phyloP scores from a whole-genome alignment of 495 filamentous ascomycete species.

The Platismatia glauca region DNA sequence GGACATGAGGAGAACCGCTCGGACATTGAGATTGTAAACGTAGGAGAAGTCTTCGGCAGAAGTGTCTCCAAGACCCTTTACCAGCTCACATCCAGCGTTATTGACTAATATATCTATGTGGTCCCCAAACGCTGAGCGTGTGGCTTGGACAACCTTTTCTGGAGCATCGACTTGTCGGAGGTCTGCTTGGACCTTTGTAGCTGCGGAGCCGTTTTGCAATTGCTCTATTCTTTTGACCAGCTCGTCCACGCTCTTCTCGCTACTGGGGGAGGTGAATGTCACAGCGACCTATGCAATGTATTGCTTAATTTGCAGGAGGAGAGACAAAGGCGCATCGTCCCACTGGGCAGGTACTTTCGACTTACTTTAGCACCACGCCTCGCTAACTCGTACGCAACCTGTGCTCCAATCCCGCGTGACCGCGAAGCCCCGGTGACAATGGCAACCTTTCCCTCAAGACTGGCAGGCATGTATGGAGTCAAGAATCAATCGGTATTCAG shows the following conservation, averaged over 20 bases:
- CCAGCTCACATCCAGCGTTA: slow-evolving; percentile 21
- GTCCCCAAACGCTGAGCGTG: slow-evolving; percentile 25
- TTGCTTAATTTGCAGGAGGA: neutral
- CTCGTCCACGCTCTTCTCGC: slow-evolving; percentile 27
- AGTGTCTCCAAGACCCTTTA: slow-evolving; percentile 25
- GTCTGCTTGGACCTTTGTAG: slow-evolving; percentile 32
- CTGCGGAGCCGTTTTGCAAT: slow-evolving; percentile 26
- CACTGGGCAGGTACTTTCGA: neutral
- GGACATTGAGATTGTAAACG: slow-evolving; percentile 38
- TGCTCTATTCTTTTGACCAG: slow-evolving; percentile 30
- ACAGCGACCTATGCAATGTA: slow-evolving; percentile 30
- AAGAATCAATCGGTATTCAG: too few relatives aligned
- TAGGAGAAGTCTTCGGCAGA: slow-evolving; percentile 31
- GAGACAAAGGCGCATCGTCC: neutral
- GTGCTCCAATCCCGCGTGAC: slow-evolving; percentile 28
- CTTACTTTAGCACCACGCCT: slow-evolving; percentile 28
- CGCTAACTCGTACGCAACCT: slow-evolving; percentile 28
- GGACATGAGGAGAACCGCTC: slow-evolving; percentile 32
- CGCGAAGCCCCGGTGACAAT: slow-evolving; percentile 37
- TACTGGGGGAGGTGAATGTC: slow-evolving; percentile 35
- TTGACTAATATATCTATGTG: slow-evolving; percentile 27
- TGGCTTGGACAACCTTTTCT: slow-evolving; percentile 8
- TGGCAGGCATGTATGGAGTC: neutral
- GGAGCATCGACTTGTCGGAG: slow-evolving; percentile 27
- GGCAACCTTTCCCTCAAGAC: slow-evolving; percentile 39